phyloP scores from a whole-genome alignment of 1,139 yeast species.

The Pneumocystis wakefieldiae region DNA sequence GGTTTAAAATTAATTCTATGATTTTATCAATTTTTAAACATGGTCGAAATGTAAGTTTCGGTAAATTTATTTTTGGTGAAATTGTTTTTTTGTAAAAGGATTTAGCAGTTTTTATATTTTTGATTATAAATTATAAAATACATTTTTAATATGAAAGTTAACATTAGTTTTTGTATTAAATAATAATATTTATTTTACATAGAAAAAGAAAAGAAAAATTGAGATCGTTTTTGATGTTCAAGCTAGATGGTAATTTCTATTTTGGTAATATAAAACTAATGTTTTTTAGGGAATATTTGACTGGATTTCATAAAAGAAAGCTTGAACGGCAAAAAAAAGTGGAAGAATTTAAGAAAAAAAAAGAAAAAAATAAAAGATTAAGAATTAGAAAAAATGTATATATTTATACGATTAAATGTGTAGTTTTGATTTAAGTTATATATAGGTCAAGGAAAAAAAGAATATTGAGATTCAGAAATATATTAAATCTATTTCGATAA shows the following conservation, averaged over 20 bases:
- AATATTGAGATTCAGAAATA: background rate
- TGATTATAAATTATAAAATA: background rate
- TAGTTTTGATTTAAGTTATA: background rate
- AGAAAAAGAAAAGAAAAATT: slow-evolving; percentile 3
- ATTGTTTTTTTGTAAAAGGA: background rate
- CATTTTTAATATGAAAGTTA: background rate
- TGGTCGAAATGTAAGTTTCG: background rate
- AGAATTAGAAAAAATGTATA: background rate
- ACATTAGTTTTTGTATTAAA: background rate
- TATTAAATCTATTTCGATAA: background rate
- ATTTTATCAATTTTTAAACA: background rate
- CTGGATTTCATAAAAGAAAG: slow-evolving; percentile 93
- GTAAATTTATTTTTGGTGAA: background rate
- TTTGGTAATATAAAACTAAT: background rate
- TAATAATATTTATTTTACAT: background rate
- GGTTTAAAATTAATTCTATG: background rate
- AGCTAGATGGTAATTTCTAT: background rate
- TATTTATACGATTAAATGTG: background rate
- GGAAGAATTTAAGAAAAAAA: slow-evolving; percentile 55
- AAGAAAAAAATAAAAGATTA: slow-evolving; percentile 17
- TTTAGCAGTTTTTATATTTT: background rate
- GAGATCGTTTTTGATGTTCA: background rate
- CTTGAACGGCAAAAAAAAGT: slow-evolving; percentile 79
- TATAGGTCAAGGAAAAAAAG: background rate
- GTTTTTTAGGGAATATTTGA: slow-evolving; percentile 45